A percentile compares a stretch with the other conserved stretches of the same genome.
Evolutionary conservation across 441 rosid species (phyloP).

Genomic region (Eutrema salsugineum): DNA sequence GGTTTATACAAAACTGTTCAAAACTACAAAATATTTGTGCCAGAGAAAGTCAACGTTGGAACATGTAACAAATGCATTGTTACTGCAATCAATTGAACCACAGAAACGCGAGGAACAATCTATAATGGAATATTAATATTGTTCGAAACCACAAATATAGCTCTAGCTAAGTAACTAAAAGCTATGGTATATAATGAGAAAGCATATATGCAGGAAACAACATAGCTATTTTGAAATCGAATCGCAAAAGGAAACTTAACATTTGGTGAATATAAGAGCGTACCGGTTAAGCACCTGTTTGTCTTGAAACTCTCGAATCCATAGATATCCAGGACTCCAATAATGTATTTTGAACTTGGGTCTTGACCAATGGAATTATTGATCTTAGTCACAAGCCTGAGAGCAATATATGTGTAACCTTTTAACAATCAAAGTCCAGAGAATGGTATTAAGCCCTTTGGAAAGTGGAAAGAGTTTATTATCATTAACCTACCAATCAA

Average conservation of each 20-base stretch:
- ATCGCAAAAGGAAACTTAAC: neutral
- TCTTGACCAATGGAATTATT: conserved; percentile 93
- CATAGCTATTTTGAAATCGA: neutral
- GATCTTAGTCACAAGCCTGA: conserved; percentile 89
- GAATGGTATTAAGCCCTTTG: neutral
- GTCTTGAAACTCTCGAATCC: conserved; percentile 98
- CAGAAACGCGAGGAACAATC: neutral
- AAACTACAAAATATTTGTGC: conserved; percentile 43
- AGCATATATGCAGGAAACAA: conserved; percentile 1
- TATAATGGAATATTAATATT: neutral
- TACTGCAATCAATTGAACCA: neutral
- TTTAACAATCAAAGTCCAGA: conserved; percentile 12
- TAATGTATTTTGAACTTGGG: conserved; percentile 65
- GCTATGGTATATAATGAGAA: neutral
- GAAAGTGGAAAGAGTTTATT: neutral
- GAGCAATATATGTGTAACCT: conserved; percentile 20
- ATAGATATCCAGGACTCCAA: conserved; percentile 87
- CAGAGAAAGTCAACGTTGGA: conserved; percentile 1
- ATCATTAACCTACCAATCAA: conserved; percentile 76
- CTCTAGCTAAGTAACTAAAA: conserved; percentile 2
- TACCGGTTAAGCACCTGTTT: conserved; percentile 99
- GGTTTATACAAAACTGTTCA: conserved; percentile 84
- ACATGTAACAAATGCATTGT: neutral
- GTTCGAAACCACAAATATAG: neutral
- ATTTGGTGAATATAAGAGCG: conserved; percentile 59